These are phyloP conservation scores for Stachybotrys chlorohalonatus DNA, from an alignment of 2,329 filamentous ascomycete genomes.

Conservation along the genomic window DNA sequence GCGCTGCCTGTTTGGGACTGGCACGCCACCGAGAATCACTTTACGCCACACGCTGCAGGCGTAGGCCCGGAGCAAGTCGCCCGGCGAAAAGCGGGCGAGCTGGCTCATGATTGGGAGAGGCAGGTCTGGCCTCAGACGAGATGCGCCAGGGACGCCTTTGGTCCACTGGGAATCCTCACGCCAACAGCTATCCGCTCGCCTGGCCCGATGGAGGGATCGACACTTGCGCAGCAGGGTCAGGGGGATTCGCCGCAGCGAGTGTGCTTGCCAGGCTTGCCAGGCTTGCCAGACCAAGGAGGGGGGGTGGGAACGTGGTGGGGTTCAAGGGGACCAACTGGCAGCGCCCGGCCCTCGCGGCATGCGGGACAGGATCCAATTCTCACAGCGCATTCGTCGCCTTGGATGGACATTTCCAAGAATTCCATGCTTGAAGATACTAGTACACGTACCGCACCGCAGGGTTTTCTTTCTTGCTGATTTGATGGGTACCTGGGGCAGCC, in stretches of 20 bases:
- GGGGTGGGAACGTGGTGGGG: too few species aligned
- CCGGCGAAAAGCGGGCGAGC: conserved; percentile 12
- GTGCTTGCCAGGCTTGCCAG: too few species aligned
- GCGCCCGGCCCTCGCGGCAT: background rate
- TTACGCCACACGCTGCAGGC: background rate
- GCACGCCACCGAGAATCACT: background rate
- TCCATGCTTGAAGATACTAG: too few species aligned
- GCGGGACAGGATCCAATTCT: background rate
- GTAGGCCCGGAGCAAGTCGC: conserved; percentile 6
- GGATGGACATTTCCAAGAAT: background rate
- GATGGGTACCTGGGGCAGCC: too few species aligned
- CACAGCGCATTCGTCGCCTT: background rate
- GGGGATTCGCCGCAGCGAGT: too few species aligned
- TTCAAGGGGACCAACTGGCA: too few species aligned
- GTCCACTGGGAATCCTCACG: background rate
- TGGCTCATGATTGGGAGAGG: background rate
- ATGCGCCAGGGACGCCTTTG: background rate
- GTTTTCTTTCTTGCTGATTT: too few species aligned
- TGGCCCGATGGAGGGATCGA: background rate
- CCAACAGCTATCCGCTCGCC: background rate
- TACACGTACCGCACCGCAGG: too few species aligned
- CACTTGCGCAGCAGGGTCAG: background rate
- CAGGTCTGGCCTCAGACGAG: background rate
- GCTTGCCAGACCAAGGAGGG: too few species aligned
- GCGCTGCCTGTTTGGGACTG: background rate